phyloP scores from a whole-genome alignment of 1,284 basidiomycete genomes.

The Quambalaria eucalypti region DNA sequence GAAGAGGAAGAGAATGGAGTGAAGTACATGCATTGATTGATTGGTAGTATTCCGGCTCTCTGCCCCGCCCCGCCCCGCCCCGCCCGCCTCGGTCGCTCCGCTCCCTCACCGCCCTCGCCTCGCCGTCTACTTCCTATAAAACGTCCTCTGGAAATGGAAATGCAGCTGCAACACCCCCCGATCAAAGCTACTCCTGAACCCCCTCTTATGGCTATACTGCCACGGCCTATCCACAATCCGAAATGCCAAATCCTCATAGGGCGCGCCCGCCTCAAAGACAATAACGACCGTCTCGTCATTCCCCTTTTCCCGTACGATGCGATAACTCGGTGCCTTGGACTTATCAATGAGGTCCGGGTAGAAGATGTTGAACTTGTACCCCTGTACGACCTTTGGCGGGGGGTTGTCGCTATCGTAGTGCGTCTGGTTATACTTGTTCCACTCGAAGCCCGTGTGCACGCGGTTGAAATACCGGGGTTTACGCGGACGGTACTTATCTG shows the following conservation, averaged over 20 bases:
- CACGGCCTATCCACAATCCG: slow-evolving; percentile 93
- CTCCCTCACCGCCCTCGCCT: not conserved
- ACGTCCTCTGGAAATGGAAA: slow-evolving; percentile 40
- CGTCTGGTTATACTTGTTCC: slow-evolving; percentile 67
- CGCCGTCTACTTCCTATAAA: slow-evolving; percentile 33
- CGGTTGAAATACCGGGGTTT: slow-evolving; percentile 99
- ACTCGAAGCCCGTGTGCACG: slow-evolving; percentile 99
- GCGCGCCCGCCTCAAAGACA: slow-evolving; percentile 90
- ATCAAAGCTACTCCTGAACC: slow-evolving; percentile 55
- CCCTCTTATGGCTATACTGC: slow-evolving; percentile 87
- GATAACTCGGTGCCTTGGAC: slow-evolving; percentile 87
- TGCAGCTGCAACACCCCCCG: slow-evolving; percentile 50
- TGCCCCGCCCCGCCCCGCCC: too few relatives aligned
- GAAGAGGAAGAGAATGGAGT: too few relatives aligned
- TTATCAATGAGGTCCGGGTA: slow-evolving; percentile 96
- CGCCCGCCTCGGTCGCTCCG: not conserved
- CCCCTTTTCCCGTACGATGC: slow-evolving; percentile 62
- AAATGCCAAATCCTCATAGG: slow-evolving; percentile 98
- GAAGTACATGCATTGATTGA: too few relatives aligned
- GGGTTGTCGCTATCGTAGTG: slow-evolving; percentile 46
- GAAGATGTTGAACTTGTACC: slow-evolving; percentile 92
- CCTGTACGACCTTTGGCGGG: slow-evolving; percentile 53
- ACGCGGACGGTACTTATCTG: slow-evolving; percentile 95
- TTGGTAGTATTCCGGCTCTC: too few relatives aligned
- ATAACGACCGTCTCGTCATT: slow-evolving; percentile 90